phyloP scores from a whole-genome alignment of 306 rosid genomes.

The Arachis hypogaea region DNA sequence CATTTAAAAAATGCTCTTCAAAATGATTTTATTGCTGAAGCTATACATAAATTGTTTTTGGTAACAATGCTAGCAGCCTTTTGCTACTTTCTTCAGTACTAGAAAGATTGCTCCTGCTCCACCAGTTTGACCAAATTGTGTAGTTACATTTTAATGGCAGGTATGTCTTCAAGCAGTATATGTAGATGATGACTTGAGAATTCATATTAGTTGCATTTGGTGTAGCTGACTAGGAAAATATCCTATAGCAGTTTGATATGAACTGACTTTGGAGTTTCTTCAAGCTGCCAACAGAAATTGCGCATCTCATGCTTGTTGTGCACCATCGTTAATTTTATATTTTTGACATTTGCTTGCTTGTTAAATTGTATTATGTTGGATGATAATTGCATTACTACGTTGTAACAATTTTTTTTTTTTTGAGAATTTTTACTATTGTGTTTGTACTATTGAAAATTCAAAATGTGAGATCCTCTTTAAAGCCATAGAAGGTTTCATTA shows the following conservation, averaged over 20 bases:
- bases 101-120: conserved; percentile 2
- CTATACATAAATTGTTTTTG: background rate
- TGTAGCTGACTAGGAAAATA: conserved; percentile 31
- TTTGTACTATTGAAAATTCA: conserved; percentile 2
- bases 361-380: conserved; percentile 1
- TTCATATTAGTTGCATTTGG: conserved; percentile 35
- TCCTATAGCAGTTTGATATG: conserved; percentile 27
- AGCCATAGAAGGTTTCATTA: background rate
- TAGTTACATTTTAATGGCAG: conserved; percentile 22
- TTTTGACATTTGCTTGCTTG: conserved; percentile 13
- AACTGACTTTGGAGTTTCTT: too few species aligned
- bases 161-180: conserved; percentile 35
- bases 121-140: conserved; percentile 2
- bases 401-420: conserved; percentile 36
- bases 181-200: conserved; percentile 31
- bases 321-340: conserved; percentile 14
- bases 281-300: background rate
- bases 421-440: conserved; percentile 26
- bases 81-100: background rate
- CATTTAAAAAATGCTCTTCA: conserved; percentile 6
- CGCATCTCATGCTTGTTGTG: background rate
- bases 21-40: background rate
- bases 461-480: background rate
- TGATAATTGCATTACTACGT: conserved; percentile 14
- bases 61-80: conserved; percentile 5